Percentiles rank a stretch among this genome's conserved stretches.
phyloP scores from a whole-genome alignment of 805 yeast species.

The Vanderwaltozyma tropicalis region DNA sequence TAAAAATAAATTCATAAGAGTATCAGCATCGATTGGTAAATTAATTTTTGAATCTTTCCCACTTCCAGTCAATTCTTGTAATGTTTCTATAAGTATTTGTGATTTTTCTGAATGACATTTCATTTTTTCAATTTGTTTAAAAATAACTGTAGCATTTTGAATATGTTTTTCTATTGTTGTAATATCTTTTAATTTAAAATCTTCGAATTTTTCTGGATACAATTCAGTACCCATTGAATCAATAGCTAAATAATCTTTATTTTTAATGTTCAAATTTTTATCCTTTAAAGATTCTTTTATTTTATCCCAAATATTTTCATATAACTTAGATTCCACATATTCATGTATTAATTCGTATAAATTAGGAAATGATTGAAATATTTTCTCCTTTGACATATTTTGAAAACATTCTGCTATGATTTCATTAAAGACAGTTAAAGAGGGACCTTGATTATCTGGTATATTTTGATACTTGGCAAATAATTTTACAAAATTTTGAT shows the following conservation, averaged over 20 bases:
- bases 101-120: constrained; percentile 42
- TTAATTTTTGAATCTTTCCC: constrained; percentile 8
- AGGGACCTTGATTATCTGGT: constrained; percentile 23
- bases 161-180: constrained; percentile 35
- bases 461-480: constrained; percentile 27
- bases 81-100: constrained; percentile 39
- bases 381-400: constrained; percentile 5
- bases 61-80: constrained; percentile 37
- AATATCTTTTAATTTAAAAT: constrained; percentile 22
- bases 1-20: constrained; percentile 59
- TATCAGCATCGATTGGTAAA: constrained; percentile 64
- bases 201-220: constrained; percentile 26
- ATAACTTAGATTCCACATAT: constrained; percentile 61
- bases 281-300: constrained; percentile 23
- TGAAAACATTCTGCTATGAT: constrained; percentile 14
- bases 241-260: constrained; percentile 29
- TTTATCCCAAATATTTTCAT: constrained; percentile 54
- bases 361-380: constrained; percentile 19
- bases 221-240: constrained; percentile 38
- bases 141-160: constrained; percentile 39
- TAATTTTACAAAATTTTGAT: constrained; percentile 29
- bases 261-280: constrained; percentile 14
- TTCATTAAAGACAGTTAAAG: constrained; percentile 20
- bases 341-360: constrained; percentile 48
- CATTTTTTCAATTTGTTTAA: constrained; percentile 38